Base-by-base conservation (phyloP, 1,284 basidiomycete species). In the Cryptococcus neoformans region DNA sequence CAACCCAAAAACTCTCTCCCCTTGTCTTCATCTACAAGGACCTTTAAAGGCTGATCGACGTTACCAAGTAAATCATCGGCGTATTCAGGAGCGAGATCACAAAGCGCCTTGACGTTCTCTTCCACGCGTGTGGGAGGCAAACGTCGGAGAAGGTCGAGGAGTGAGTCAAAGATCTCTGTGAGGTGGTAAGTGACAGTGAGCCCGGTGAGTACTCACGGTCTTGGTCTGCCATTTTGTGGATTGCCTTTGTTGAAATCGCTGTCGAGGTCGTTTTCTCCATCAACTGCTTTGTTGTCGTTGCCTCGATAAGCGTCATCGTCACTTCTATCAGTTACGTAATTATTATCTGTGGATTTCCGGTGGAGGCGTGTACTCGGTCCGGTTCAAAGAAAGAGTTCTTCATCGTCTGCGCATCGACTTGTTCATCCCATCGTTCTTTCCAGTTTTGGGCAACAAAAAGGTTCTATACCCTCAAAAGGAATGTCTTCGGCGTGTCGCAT, bases 121-220 rank as follows among this genome's bases (percentile, higher is more conserved):
- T 93, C 88, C 52, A 95, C 88, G 34, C 86, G 81, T n/a, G 87
- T 90, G 1, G 96, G 96, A 12, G 96, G 95, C 10, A 99, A 83
- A 10, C 96, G 89, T 54, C 96, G 86, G 82, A 97, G 88, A 51
- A 99, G 85, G 81, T 99, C 96, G 48, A 99, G 87, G 83, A 92
- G 90, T 53, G 90, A 87, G 66, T 92, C 90, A 51, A 93, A 66
- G 57, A 60, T 59, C 58, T 64, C 58, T 56, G 36, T 7, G 44
- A 41, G 28, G 4, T 28, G 28, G 28, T 4, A 21, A 28, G 17
- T 21, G 28, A 10, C 7, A 47, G 46, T 28, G 46, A 47, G 9
- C 7, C 7, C 17, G 14, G 12, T 11, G 2, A 6, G 45, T 9
- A 62, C 62, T 55, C 35, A 66, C 64, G 58, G 41, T 66, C 64